phyloP scores from a whole-genome alignment of 768 basidiomycete species.

The Sporobolomyces phaffii region DNA sequence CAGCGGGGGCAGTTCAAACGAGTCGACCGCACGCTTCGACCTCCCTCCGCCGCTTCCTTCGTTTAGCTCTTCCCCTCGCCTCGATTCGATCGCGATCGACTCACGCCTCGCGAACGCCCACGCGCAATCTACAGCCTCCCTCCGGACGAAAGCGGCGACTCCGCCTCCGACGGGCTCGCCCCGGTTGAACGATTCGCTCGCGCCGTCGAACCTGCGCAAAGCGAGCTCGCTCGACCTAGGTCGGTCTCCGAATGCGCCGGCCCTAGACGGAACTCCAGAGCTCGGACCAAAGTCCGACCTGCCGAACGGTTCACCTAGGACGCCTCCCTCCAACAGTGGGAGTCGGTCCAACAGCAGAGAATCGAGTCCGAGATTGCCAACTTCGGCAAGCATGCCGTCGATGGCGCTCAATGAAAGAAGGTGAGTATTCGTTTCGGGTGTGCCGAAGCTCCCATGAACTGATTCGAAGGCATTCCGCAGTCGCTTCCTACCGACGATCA shows the following conservation, averaged over 20 bases:
- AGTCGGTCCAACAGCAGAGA: neutral
- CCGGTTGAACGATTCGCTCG: neutral
- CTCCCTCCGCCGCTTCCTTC: neutral
- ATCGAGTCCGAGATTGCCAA: constrained; percentile 14
- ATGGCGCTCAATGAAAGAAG: constrained; percentile 7
- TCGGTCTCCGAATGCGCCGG: constrained; percentile 5
- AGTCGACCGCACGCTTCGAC: neutral
- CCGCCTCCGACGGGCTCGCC: constrained; percentile 22
- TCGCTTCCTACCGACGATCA: constrained; percentile 16
- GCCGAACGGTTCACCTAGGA: neutral
- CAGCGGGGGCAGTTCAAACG: neutral
- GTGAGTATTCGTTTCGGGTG: neutral
- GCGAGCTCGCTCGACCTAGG: constrained; percentile 31
- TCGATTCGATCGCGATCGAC: constrained; percentile 3
- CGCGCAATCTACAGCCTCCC: neutral
- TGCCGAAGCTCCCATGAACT: neutral
- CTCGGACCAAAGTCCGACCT: neutral
- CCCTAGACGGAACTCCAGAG: neutral
- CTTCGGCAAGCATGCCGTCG: constrained; percentile 29
- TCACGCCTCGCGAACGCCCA: neutral
- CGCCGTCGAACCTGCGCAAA: constrained; percentile 9
- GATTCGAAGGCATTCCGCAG: neutral
- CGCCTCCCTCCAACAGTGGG: constrained; percentile 9
- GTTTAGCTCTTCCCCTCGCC: neutral
- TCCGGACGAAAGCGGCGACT: constrained; percentile 21